Evolutionary conservation across 2,329 filamentous ascomycete genomes (phyloP).

Genomic region (Fusarium metavorans): DNA sequence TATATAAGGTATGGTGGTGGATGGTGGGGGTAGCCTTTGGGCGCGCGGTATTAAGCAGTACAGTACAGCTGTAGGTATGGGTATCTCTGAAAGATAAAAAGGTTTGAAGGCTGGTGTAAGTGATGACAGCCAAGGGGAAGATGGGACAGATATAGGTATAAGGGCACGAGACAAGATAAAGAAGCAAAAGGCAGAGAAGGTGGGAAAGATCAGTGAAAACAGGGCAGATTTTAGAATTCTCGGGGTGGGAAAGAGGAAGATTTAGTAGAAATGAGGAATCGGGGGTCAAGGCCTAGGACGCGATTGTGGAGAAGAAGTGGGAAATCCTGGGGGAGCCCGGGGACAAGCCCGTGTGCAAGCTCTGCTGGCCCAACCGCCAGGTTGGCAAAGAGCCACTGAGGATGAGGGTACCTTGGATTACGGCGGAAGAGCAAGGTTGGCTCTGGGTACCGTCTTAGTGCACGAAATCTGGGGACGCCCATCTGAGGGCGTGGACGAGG

Average conservation of each 20-base stretch:
- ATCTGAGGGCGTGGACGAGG: conserved; percentile 7
- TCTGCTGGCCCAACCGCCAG: conserved; percentile 18
- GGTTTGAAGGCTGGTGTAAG: not conserved
- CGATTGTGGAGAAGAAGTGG: conserved; percentile 45
- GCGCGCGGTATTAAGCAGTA: conserved; percentile 6
- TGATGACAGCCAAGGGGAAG: not conserved
- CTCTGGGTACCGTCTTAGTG: conserved; percentile 3
- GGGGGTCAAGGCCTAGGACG: conserved; percentile 24
- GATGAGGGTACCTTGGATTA: conserved; percentile 8
- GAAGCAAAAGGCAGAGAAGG: conserved; percentile 8
- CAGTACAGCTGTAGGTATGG: not conserved
- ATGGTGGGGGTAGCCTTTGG: conserved; percentile 27
- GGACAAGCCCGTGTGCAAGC: conserved; percentile 32
- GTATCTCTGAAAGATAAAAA: conserved; percentile 21
- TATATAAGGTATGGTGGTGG: conserved; percentile 6
- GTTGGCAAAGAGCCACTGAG: not conserved
- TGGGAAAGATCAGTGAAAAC: conserved; percentile 25
- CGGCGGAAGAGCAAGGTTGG: conserved; percentile 1
- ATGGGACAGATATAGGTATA: conserved; percentile 10
- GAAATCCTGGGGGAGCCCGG: conserved; percentile 45
- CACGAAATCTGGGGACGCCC: conserved; percentile 19
- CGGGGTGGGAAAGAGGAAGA: conserved; percentile 38
- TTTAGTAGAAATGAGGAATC: conserved; percentile 43
- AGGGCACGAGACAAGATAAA: conserved; percentile 12
- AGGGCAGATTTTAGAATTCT: conserved; percentile 27